Conservation (phyloP, 768 basidiomycete genomes). For the Termitomyces sp. region DNA sequence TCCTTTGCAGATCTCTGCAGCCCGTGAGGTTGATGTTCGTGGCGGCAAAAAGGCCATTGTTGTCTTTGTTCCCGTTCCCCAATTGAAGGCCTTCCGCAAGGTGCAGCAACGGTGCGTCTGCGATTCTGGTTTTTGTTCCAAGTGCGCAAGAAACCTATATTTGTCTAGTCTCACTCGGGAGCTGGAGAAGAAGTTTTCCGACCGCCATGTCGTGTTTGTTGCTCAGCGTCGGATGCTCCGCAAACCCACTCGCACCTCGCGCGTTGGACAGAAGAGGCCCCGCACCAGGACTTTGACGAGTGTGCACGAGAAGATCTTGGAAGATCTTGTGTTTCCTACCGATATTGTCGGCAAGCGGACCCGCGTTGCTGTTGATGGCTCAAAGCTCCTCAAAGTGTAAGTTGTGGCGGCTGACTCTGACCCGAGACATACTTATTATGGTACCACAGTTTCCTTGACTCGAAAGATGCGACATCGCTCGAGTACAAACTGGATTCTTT, state of each 20-base stretch:
- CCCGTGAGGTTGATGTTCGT: conserved; percentile 97
- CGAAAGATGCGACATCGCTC: conserved; percentile 95
- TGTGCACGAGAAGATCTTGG: conserved; percentile 97
- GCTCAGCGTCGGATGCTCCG: conserved; percentile 98
- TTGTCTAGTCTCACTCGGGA: conserved; percentile 86
- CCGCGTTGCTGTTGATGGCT: conserved; percentile 88
- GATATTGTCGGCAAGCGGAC: conserved; percentile 99
- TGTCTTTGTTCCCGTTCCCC: conserved; percentile 95
- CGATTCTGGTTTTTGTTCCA: conserved; percentile 1
- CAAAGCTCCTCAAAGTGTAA: conserved; percentile 96
- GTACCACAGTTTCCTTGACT: conserved; percentile 82
- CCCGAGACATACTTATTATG: conserved; percentile 9
- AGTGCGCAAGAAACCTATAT: conserved; percentile 11
- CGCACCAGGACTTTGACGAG: conserved; percentile 94
- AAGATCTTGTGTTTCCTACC: conserved; percentile 98
- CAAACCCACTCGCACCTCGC: conserved; percentile 93
- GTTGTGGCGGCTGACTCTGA: conserved; percentile 31
- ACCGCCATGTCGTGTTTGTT: conserved; percentile 98
- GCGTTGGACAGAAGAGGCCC: conserved; percentile 94
- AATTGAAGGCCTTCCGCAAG: conserved; percentile 98
- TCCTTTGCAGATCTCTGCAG: conserved; percentile 94
- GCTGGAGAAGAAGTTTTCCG: conserved; percentile 99
- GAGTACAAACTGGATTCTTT: conserved; percentile 99
- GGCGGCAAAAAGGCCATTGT: conserved; percentile 99
- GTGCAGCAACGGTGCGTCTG: conserved; percentile 83